Conservation (phyloP, 1,284 basidiomycete species). For the Naganishia sp. region DNA sequence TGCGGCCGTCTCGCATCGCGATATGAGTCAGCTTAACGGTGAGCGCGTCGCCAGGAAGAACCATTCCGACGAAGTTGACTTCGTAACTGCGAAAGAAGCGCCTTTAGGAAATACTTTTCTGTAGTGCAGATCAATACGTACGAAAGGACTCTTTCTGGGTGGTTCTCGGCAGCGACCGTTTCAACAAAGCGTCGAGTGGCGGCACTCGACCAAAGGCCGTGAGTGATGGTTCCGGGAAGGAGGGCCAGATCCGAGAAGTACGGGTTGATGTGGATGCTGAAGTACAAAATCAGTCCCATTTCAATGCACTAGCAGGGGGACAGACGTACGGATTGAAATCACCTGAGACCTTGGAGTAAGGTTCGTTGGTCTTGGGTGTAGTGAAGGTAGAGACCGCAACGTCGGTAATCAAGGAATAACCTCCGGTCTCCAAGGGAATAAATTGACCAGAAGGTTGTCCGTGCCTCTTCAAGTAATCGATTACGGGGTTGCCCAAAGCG, state of each 20-base stretch:
- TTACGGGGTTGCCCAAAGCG: constrained; percentile 87
- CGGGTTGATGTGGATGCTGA: constrained; percentile 86
- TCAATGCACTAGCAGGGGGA: constrained; percentile 57
- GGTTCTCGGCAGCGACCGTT: constrained; percentile 88
- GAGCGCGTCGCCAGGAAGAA: constrained; percentile 88
- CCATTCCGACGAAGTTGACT: constrained; percentile 94
- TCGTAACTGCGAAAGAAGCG: constrained; percentile 66
- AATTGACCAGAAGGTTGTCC: constrained; percentile 75
- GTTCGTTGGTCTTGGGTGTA: constrained; percentile 83
- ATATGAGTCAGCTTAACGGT: constrained; percentile 84
- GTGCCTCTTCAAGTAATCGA: constrained; percentile 89
- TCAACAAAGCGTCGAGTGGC: constrained; percentile 92
- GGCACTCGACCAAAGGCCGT: constrained; percentile 95
- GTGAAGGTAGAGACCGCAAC: constrained; percentile 64
- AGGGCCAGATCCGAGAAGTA: constrained; percentile 95
- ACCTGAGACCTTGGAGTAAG: constrained; percentile 92
- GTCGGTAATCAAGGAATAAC: constrained; percentile 73
- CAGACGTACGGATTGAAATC: constrained; percentile 71
- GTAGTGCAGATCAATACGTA: constrained; percentile 55
- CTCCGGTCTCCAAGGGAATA: constrained; percentile 76
- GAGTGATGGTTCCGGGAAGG: constrained; percentile 94
- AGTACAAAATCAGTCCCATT: background rate
- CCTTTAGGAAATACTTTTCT: background rate
- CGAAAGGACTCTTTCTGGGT: constrained; percentile 84
- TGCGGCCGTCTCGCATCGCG: constrained; percentile 88